Evolutionary conservation across 805 yeast species (phyloP).

Genomic region (Myxozyma kluyveri): DNA sequence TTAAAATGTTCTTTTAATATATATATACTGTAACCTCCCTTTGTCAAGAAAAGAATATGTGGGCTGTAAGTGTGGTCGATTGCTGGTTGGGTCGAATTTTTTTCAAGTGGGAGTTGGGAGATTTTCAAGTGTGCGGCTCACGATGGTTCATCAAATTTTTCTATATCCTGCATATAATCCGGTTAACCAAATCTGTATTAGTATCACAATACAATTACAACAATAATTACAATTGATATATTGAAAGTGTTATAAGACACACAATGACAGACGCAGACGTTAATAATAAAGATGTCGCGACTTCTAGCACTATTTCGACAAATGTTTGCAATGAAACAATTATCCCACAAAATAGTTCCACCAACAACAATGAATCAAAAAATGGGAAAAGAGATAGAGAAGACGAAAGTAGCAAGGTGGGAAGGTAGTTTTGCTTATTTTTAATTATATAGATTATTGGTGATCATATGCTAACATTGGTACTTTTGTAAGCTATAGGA

Average conservation of each 20-base stretch:
- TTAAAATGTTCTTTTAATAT: no score
- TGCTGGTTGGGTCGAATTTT: no score
- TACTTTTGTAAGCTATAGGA: no score
- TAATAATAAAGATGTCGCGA: not conserved
- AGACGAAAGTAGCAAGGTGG: constrained; percentile 14
- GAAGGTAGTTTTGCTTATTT: constrained; percentile 19
- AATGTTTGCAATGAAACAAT: not conserved
- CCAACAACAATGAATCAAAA: not conserved
- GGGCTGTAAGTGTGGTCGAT: no score
- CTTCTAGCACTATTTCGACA: not conserved
- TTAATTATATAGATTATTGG: not conserved
- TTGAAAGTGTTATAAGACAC: no score
- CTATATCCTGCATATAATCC: not conserved
- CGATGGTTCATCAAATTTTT: not conserved
- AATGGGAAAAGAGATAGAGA: constrained; percentile 1
- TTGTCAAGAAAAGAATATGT: not conserved
- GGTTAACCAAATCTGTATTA: no score
- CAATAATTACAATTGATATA: no score
- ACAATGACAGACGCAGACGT: not conserved
- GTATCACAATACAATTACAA: no score
- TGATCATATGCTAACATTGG: no score
- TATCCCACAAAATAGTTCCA: not conserved
- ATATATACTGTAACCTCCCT: not conserved
- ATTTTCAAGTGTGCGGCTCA: not conserved
- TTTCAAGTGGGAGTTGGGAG: constrained; percentile 1